Evolutionary conservation across 805 yeast genomes (phyloP).

Genomic region (Candida schatavii): DNA sequence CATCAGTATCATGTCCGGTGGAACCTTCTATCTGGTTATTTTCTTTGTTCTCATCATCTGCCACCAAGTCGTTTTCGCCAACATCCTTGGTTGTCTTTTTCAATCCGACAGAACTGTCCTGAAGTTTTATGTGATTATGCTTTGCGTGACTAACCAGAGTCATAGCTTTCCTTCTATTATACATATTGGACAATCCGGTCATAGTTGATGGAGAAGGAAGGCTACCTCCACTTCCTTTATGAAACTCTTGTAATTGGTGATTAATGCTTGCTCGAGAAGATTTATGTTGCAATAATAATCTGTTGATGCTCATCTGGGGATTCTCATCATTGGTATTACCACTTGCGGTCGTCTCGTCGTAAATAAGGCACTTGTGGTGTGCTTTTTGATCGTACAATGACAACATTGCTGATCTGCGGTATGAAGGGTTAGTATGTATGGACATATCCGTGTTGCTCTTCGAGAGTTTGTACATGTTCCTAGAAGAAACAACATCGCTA

Average conservation of each 20-base stretch:
- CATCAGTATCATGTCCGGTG: neutral
- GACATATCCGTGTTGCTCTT: slow-evolving; percentile 36
- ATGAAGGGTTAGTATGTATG: slow-evolving; percentile 42
- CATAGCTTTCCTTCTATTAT: slow-evolving; percentile 8
- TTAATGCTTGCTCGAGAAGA: slow-evolving; percentile 34
- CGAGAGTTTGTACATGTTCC: slow-evolving; percentile 16
- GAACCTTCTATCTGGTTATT: slow-evolving; percentile 2
- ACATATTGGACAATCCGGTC: neutral
- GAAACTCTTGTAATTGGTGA: slow-evolving; percentile 21
- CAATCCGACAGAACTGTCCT: slow-evolving; percentile 38
- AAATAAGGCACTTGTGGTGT: slow-evolving; percentile 33
- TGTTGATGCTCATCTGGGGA: slow-evolving; percentile 38
- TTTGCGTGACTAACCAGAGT: slow-evolving; percentile 12
- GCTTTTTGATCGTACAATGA: slow-evolving; percentile 38
- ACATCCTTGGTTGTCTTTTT: slow-evolving; percentile 25
- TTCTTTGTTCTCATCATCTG: slow-evolving; percentile 6
- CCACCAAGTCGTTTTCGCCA: too few species aligned
- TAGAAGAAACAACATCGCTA: slow-evolving; percentile 15
- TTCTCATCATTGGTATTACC: slow-evolving; percentile 24
- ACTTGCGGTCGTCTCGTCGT: slow-evolving; percentile 26
- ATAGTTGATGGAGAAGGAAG: slow-evolving; percentile 1
- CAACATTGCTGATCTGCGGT: slow-evolving; percentile 44
- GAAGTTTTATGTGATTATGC: slow-evolving; percentile 37
- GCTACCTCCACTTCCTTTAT: neutral
- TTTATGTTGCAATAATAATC: slow-evolving; percentile 36